A percentile compares a stretch with the other conserved stretches of the same genome.
phyloP scores from a whole-genome alignment of 768 basidiomycete genomes.

The Leccinum rimulosum region DNA sequence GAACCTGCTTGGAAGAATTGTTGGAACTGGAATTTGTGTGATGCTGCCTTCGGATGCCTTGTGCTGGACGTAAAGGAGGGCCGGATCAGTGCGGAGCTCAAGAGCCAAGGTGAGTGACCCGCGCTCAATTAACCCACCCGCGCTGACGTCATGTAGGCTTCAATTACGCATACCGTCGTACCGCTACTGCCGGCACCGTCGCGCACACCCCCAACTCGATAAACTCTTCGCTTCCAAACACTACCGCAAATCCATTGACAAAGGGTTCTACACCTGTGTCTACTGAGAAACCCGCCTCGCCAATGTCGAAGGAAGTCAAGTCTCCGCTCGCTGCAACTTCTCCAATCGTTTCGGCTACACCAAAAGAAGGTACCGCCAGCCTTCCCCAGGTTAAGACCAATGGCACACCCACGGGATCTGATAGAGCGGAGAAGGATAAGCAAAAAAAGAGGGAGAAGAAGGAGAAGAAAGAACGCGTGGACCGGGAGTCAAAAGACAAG shows the following conservation, averaged over 20 bases:
- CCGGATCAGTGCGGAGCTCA: slow-evolving; percentile 86
- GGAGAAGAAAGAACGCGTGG: slow-evolving; percentile 53
- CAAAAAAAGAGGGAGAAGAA: slow-evolving; percentile 62
- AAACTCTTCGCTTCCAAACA: slow-evolving; percentile 48
- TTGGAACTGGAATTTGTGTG: slow-evolving; percentile 99
- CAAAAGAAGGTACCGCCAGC: slow-evolving; percentile 36
- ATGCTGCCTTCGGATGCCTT: slow-evolving; percentile 89
- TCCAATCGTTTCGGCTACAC: slow-evolving; percentile 30
- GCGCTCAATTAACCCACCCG: not conserved
- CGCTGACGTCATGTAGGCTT: slow-evolving; percentile 56
- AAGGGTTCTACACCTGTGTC: slow-evolving; percentile 34
- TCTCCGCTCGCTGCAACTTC: slow-evolving; percentile 36
- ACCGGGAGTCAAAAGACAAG: slow-evolving; percentile 40
- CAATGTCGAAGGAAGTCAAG: slow-evolving; percentile 32
- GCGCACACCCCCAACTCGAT: slow-evolving; percentile 59
- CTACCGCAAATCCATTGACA: slow-evolving; percentile 33
- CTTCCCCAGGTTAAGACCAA: slow-evolving; percentile 33
- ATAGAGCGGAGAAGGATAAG: slow-evolving; percentile 56
- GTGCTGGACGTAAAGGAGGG: slow-evolving; percentile 90
- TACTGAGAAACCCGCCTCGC: slow-evolving; percentile 36
- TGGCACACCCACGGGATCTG: slow-evolving; percentile 35
- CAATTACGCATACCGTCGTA: slow-evolving; percentile 92
- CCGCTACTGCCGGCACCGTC: slow-evolving; percentile 50
- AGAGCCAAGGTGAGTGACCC: slow-evolving; percentile 74
- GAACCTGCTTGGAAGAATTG: slow-evolving; percentile 98